Conservation (phyloP, 768 basidiomycete species). For the Rhizopogon vesiculosus region DNA sequence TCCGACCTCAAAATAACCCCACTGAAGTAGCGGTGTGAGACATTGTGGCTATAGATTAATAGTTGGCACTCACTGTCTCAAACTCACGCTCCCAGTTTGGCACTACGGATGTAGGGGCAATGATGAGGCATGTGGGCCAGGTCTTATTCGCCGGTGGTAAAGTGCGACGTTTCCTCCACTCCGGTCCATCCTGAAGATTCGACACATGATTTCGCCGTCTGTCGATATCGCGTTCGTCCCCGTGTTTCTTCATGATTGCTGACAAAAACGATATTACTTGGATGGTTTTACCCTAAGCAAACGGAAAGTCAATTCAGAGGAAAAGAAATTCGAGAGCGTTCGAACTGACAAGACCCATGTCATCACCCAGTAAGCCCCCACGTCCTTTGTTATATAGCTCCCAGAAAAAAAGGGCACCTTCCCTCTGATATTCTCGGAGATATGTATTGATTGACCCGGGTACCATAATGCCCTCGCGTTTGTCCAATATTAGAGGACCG, state of each 20-base stretch:
- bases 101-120: slow-evolving; percentile 81
- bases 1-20: slow-evolving; percentile 92
- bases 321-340: background rate
- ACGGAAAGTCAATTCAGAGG: slow-evolving; percentile 3
- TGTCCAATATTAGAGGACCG: slow-evolving; percentile 50
- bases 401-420: slow-evolving; percentile 82
- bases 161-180: slow-evolving; percentile 47
- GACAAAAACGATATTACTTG: slow-evolving; percentile 88
- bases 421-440: slow-evolving; percentile 87
- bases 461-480: slow-evolving; percentile 41
- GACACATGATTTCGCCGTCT: slow-evolving; percentile 69
- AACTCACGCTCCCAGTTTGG: slow-evolving; percentile 91
- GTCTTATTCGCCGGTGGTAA: slow-evolving; percentile 62
- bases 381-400: slow-evolving; percentile 57
- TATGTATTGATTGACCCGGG: slow-evolving; percentile 77
- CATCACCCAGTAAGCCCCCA: slow-evolving; percentile 89
- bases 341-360: slow-evolving; percentile 76
- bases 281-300: slow-evolving; percentile 77
- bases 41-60: background rate
- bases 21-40: slow-evolving; percentile 38
- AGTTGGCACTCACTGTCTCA: slow-evolving; percentile 48
- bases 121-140: slow-evolving; percentile 88
- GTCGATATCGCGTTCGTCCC: slow-evolving; percentile 55
- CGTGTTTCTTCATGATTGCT: slow-evolving; percentile 85
- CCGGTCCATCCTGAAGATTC: slow-evolving; percentile 50